Base-by-base conservation (phyloP, 2,329 filamentous ascomycete genomes). In the Paraphoma chrysanthemicola region DNA sequence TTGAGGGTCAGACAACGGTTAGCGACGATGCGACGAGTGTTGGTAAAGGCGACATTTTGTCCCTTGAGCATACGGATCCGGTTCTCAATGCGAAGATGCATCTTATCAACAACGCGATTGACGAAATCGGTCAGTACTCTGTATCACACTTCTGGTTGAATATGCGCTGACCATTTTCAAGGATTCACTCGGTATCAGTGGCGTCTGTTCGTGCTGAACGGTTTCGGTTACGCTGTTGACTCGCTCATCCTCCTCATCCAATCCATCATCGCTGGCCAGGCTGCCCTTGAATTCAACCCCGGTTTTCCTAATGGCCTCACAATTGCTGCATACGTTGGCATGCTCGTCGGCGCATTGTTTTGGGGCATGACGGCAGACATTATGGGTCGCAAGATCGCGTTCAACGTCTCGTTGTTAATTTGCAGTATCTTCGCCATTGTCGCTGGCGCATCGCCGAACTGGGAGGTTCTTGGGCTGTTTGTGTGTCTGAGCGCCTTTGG, bases 351-450 rank as follows among this genome's bases (percentile, higher is more conserved):
- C 1, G 87, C 86, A 14, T 70, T 90, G 28, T 90, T 90, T 75
- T 91, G 88, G 88, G 88, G 88, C 18, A 74, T 89, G 30, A 82
- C 81, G 3, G 88, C 87, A 18, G 89, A 91, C 66, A 82, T 91
- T 33, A 87, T 91, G 57, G 89, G 88, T 6, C 82, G 89, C 43
- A 84, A 85, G 59, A 86, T 85, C 62, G 88, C 89, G 5, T 92
- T 91, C 78, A 91, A 91, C 66, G 76, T 85, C 18, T 87, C 86
- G 2, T 79, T 91, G 10, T 82, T 90, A 64, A 79, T 90, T 54
- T 88, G 84, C 66, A 84, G 85, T 4, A 70, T 86, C 6, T 87
- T 88, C 47, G 83, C 83, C 30, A 85, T 90, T 51, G 77, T 90
- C 0, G 89, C 88, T 0, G 90, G 89, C 4, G 86, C 85, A 1